Evolutionary conservation across 306 rosid genomes (phyloP), one percentile per base, ranked within the genome.

Genomic region (apple (Malus domestica)): DNA sequence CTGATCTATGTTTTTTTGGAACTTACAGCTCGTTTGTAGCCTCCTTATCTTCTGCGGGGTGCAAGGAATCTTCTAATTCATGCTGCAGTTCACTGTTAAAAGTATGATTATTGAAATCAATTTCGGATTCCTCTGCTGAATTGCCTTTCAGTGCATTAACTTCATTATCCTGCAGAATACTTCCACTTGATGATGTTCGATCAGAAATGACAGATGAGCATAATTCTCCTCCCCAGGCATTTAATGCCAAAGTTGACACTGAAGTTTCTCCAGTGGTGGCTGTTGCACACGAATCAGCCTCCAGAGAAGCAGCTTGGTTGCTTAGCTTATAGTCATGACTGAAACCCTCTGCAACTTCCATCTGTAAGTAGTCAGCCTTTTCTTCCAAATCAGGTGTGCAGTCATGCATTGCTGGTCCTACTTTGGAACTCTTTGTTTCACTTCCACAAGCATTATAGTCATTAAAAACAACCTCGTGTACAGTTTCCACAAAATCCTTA

Each of bases 1-100:
- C 70, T n/a, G 18, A 72, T 57, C 52, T 35, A 57, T 25, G 22
- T n/a, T 33, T 45, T 38, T 72, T 58, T 18, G 74, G 80, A 66
- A 80, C 98, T 80, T 80, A 93, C 97, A 32, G 73, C 77, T 82
- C 71, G 71, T 68, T 66, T 69, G 60, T 71, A 75, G 85, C 67
- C 64, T 73, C 63, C 74, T 73, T 44, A 66, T 83, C 85, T 52
- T 79, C 84, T 46, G 68, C 3, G 30, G 75, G 42, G 20, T 52
- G 13, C 75, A 52, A 20, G 64, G 67, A n/a, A 13, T 35, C 67
- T n/a, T 72, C 76, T 1, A 35, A 57, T 2, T 38, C 66, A 10
- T 72, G 76, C 51, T 20, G 66, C 19, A 6, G 33, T 72, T 72
- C 76, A 72, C 45, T 58, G 7, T 7, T 10, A n/a, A n/a, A 4